A percentile compares a stretch with the other conserved stretches of the same genome.
Conservation (phyloP, 306 rosid species). For the Delonix regia region DNA sequence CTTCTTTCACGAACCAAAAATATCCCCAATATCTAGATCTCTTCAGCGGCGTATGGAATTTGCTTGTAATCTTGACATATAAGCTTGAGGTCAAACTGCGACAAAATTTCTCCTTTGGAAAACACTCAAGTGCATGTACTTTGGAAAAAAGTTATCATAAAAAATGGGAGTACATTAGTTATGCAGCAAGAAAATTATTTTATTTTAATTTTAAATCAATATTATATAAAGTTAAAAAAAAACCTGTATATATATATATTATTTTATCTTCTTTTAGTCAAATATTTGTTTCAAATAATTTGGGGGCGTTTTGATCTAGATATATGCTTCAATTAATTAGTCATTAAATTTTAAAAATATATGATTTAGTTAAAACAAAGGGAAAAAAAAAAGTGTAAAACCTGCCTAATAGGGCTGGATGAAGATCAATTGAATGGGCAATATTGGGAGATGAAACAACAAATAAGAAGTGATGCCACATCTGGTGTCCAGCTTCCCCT, state of each 20-base stretch:
- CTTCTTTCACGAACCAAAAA: slow-evolving; percentile 4
- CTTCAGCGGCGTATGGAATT: slow-evolving; percentile 40
- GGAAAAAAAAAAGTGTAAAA: too few relatives aligned
- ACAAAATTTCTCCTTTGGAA: neutral
- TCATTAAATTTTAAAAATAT: too few relatives aligned
- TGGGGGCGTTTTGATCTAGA: too few relatives aligned
- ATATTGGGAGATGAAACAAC: neutral
- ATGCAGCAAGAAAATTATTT: neutral
- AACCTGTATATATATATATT: neutral
- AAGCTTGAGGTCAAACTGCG: neutral
- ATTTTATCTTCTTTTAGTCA: neutral
- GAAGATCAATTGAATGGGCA: neutral
- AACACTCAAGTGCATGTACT: neutral
- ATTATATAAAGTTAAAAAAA: too few relatives aligned
- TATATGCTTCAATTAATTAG: too few relatives aligned
- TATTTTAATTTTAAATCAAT: neutral
- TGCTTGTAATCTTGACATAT: slow-evolving; percentile 30
- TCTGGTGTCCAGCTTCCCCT: too few relatives aligned
- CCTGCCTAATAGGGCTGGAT: neutral
- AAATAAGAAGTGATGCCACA: too few relatives aligned
- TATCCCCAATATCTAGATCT: slow-evolving; percentile 29
- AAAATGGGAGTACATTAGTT: neutral
- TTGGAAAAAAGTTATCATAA: neutral
- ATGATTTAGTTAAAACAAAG: too few relatives aligned
- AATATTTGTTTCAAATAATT: too few relatives aligned